These are phyloP conservation scores for Dactylis glomerata DNA, from an alignment of 176 grass and related monocot species.

Conservation along the genomic window DNA sequence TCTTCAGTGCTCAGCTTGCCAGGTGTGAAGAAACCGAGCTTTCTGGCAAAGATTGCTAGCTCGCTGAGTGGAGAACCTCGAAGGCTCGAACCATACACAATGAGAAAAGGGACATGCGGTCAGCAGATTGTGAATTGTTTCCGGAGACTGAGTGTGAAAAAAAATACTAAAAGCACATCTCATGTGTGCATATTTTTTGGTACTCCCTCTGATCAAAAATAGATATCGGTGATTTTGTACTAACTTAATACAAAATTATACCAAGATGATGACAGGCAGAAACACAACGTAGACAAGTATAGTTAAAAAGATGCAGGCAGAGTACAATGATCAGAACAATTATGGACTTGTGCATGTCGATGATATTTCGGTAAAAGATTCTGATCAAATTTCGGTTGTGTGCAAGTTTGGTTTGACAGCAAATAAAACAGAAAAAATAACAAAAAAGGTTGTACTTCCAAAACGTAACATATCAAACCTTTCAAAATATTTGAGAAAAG, in stretches of 20 bases:
- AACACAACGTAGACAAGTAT: background rate
- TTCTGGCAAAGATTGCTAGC: background rate
- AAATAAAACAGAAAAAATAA: background rate
- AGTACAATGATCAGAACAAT: background rate
- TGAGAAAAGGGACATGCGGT: no score
- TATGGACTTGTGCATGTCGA: background rate
- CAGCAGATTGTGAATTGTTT: no score
- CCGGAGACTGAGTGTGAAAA: no score
- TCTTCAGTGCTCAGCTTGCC: no score
- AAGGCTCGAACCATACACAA: no score
- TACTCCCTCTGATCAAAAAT: no score
- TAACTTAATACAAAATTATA: no score
- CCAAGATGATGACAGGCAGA: no score
- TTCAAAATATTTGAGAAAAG: background rate
- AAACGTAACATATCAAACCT: background rate
- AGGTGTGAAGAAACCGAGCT: no score
- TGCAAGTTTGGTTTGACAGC: background rate
- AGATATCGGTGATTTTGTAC: no score
- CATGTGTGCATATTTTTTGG: no score
- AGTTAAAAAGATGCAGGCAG: background rate
- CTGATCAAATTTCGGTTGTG: background rate
- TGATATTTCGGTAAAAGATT: background rate
- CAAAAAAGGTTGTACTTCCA: background rate
- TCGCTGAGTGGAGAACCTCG: background rate
- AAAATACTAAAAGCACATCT: no score